Evolutionary conservation across 1,284 basidiomycete genomes (phyloP).

Genomic region (Ceratobasidium sp.): DNA sequence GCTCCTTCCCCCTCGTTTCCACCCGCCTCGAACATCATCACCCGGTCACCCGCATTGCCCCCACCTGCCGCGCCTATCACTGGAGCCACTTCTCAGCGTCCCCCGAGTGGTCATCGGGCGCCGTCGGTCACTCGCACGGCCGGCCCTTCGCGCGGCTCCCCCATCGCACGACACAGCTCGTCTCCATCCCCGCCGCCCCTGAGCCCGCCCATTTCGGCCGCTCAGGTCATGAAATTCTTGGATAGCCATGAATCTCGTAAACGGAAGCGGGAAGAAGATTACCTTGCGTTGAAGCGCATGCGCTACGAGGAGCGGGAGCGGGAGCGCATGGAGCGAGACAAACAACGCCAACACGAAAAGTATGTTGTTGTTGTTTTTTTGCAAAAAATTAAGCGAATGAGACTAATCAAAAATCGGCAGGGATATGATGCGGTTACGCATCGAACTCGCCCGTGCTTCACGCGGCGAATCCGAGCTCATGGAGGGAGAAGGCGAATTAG

Average conservation of each 20-base stretch:
- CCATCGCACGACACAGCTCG: conserved; percentile 14
- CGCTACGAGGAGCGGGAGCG: conserved; percentile 40
- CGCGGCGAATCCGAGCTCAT: conserved; percentile 32
- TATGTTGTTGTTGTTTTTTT: conserved; percentile 36
- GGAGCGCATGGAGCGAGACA: conserved; percentile 43
- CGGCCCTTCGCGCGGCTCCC: conserved; percentile 18
- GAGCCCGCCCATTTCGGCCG: conserved; percentile 38
- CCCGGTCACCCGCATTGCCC: conserved; percentile 29
- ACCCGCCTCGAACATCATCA: conserved; percentile 23
- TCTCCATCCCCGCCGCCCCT: conserved; percentile 35
- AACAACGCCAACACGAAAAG: conserved; percentile 42
- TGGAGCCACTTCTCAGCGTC: conserved; percentile 28
- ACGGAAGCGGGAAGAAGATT: conserved; percentile 40
- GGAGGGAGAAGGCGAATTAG: conserved; percentile 38
- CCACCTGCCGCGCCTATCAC: conserved; percentile 27
- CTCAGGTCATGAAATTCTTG: conserved; percentile 22
- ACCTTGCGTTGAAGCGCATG: conserved; percentile 38
- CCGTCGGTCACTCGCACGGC: conserved; percentile 25
- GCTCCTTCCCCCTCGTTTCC: conserved; percentile 33
- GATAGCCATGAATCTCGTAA: conserved; percentile 35
- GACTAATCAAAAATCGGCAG: conserved; percentile 20
- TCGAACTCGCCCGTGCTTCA: conserved; percentile 42
- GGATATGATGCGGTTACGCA: conserved; percentile 44
- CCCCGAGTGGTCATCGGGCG: conserved; percentile 32
- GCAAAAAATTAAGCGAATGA: not conserved